phyloP scores from a whole-genome alignment of 306 rosid genomes.

The Fagus crenata region DNA sequence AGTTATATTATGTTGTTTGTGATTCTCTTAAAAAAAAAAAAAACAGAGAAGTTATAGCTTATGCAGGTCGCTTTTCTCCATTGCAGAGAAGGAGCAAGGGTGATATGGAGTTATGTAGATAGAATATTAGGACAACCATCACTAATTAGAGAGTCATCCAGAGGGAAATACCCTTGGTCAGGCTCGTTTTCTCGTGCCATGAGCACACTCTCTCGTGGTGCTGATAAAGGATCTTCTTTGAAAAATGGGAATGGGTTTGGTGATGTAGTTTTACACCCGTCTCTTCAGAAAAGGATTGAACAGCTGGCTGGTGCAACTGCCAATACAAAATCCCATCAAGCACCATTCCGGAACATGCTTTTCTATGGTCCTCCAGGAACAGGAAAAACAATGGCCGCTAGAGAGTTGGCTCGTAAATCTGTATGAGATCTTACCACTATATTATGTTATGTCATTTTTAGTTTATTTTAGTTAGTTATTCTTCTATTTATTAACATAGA shows the following conservation, averaged over 20 bases:
- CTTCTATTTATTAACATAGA: not conserved
- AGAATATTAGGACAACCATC: conserved; percentile 98
- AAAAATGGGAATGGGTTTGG: conserved; percentile 75
- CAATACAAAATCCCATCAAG: conserved; percentile 93
- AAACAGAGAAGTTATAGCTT: conserved; percentile 14
- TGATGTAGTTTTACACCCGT: conserved; percentile 86
- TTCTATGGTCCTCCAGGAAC: conserved; percentile 99
- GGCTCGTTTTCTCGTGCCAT: conserved; percentile 63
- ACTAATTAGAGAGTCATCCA: conserved; percentile 88
- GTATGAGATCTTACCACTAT: conserved; percentile 46
- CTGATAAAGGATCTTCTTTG: conserved; percentile 38
- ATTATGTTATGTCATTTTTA: conserved; percentile 10
- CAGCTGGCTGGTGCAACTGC: conserved; percentile 91
- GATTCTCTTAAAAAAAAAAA: not conserved
- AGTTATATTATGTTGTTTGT: conserved; percentile 15
- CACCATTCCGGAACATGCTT: conserved; percentile 95
- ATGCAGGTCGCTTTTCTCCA: conserved; percentile 23
- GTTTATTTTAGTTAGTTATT: conserved; percentile 13
- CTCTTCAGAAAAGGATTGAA: conserved; percentile 78
- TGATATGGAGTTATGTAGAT: conserved; percentile 98
- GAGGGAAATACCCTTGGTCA: conserved; percentile 96
- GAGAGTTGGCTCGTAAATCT: conserved; percentile 92
- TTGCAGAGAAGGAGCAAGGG: conserved; percentile 95
- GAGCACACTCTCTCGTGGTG: conserved; percentile 43
- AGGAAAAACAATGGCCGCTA: conserved; percentile 98